These are phyloP conservation scores for Podosphaera fusca DNA, from an alignment of 2,329 filamentous ascomycete genomes.

Conservation along the genomic window DNA sequence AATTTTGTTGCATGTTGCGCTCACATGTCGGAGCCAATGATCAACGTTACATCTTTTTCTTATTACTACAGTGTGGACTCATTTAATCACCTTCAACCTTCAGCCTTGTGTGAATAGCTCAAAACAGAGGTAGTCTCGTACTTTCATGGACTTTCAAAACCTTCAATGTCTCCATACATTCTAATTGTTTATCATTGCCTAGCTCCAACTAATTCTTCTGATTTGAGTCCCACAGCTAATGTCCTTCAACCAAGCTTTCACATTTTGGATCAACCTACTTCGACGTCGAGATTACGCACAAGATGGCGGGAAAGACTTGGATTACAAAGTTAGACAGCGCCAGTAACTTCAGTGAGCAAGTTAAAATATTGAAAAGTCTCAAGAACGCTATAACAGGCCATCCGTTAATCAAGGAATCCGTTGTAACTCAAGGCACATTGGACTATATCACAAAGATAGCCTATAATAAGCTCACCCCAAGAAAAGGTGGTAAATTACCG, in stretches of 20 bases:
- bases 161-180: not conserved
- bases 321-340: constrained; percentile 33
- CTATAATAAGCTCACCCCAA: constrained; percentile 17
- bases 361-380: constrained; percentile 41
- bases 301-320: constrained; percentile 22
- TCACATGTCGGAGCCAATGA: too few species aligned
- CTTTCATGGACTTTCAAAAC: too few species aligned
- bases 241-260: not conserved
- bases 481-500: constrained; percentile 24
- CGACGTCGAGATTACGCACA: not conserved
- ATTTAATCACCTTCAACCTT: too few species aligned
- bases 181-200: not conserved
- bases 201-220: not conserved
- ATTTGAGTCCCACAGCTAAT: not conserved
- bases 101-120: too few species aligned
- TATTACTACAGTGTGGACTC: too few species aligned
- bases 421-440: constrained; percentile 47
- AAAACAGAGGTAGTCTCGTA: too few species aligned
- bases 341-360: constrained; percentile 26
- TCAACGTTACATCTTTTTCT: too few species aligned
- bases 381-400: constrained; percentile 87
- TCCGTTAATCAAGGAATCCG: constrained; percentile 61
- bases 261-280: not conserved
- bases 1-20: too few species aligned
- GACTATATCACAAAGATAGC: constrained; percentile 33